Percentiles rank a stretch among this genome's conserved stretches.
These are phyloP conservation scores for Durio zibethinus DNA, from an alignment of 345 rosid genomes.

Conservation along the genomic window DNA sequence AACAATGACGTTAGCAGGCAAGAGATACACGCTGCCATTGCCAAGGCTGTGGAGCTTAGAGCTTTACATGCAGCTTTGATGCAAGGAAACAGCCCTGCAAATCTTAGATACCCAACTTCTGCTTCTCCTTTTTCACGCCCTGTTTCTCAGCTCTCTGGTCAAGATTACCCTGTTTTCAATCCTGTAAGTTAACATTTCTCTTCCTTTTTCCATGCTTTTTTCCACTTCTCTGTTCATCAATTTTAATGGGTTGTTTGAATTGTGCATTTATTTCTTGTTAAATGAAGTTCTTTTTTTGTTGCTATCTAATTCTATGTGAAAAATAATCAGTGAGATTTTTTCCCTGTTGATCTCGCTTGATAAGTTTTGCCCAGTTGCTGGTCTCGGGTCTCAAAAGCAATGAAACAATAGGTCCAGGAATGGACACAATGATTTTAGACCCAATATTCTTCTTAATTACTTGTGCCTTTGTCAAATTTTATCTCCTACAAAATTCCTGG, in stretches of 20 bases:
- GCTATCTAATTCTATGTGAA: conserved; percentile 1
- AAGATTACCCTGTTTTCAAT: conserved; percentile 93
- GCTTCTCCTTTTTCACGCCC: conserved; percentile 63
- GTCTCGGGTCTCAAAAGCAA: not conserved
- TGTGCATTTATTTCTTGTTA: not conserved
- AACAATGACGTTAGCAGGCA: conserved; percentile 42
- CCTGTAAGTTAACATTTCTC: conserved; percentile 53
- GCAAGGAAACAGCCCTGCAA: conserved; percentile 62
- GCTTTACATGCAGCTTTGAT: conserved; percentile 78
- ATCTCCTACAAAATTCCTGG: not conserved
- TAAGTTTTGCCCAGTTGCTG: not conserved
- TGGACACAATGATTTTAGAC: not conserved
- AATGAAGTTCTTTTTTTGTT: not conserved
- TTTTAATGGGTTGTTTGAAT: conserved; percentile 1
- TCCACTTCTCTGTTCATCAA: not conserved
- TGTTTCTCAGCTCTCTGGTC: conserved; percentile 64
- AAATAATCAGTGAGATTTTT: not conserved
- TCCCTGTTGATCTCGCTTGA: not conserved
- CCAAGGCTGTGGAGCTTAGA: conserved; percentile 79
- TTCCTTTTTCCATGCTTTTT: not conserved
- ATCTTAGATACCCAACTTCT: conserved; percentile 45
- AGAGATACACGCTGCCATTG: conserved; percentile 79
- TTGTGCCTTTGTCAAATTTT: not conserved
- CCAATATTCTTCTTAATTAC: not conserved
- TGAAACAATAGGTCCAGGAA: not conserved